Evolutionary conservation across 495 filamentous ascomycete genomes (phyloP).

Genomic region (Trichoderma asperelloides): DNA sequence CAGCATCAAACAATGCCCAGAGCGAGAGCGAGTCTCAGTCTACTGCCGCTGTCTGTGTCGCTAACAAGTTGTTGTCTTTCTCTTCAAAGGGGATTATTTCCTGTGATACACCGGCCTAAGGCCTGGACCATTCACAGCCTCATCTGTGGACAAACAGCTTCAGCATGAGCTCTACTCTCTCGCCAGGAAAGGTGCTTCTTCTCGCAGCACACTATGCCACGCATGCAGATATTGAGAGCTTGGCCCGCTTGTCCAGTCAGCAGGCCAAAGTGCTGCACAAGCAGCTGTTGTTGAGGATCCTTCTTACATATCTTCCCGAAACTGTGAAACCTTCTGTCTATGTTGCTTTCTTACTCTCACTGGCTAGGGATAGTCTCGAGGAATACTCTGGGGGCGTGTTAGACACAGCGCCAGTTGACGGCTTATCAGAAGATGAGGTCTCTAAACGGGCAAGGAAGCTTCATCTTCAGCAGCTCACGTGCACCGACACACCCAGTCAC

Average conservation of each 20-base stretch:
- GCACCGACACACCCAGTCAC: conserved; percentile 35
- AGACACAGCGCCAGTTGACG: conserved; percentile 51
- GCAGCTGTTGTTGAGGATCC: conserved; percentile 65
- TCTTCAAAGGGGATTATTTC: background rate
- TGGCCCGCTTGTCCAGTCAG: conserved; percentile 53
- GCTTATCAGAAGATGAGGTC: conserved; percentile 56
- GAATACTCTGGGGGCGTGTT: conserved; percentile 28
- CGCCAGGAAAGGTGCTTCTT: conserved; percentile 51
- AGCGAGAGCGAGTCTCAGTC: background rate
- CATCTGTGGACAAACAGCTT: background rate
- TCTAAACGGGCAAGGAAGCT: conserved; percentile 62
- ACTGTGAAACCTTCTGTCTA: conserved; percentile 58
- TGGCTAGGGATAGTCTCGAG: conserved; percentile 36
- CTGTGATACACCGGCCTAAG: background rate
- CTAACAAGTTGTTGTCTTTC: background rate
- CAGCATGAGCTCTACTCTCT: conserved; percentile 38
- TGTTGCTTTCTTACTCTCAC: conserved; percentile 46
- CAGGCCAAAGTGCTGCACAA: conserved; percentile 49
- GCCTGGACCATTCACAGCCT: background rate
- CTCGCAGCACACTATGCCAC: conserved; percentile 54
- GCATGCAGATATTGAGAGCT: conserved; percentile 47
- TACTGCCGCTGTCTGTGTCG: background rate
- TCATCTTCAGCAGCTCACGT: conserved; percentile 52
- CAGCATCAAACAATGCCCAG: background rate
- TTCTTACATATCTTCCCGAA: conserved; percentile 81